A percentile compares a stretch with the other conserved stretches of the same genome.
phyloP scores from a whole-genome alignment of 192 early-diverging fungal species.

The Linnemannia zychae region DNA sequence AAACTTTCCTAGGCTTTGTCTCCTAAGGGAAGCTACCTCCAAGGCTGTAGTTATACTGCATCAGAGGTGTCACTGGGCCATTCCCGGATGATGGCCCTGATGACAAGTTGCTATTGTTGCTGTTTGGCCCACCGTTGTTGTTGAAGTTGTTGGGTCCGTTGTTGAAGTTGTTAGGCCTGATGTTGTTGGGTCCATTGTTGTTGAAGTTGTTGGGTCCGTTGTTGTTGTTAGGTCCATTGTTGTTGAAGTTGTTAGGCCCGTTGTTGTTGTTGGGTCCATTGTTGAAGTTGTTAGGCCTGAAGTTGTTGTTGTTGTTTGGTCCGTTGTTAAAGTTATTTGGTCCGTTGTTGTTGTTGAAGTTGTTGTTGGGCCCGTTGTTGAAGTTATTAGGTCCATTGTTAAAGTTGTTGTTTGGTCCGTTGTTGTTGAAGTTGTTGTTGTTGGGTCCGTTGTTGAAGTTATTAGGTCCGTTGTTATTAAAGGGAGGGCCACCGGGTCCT shows the following conservation, averaged over 20 bases:
- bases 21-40: constrained; percentile 38
- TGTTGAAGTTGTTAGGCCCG: neutral
- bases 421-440: constrained; percentile 16
- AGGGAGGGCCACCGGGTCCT: constrained; percentile 21
- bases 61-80: constrained; percentile 39
- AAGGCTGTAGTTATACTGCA: constrained; percentile 48
- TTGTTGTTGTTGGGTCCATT: constrained; percentile 34
- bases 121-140: constrained; percentile 9
- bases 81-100: constrained; percentile 7
- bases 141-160: constrained; percentile 2
- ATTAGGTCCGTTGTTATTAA: neutral
- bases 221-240: constrained; percentile 13
- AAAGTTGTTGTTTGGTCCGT: constrained; percentile 12
- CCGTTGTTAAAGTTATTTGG: constrained; percentile 10
- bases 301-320: constrained; percentile 29
- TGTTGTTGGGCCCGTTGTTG: too few relatives aligned
- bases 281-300: neutral
- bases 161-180: constrained; percentile 13
- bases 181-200: constrained; percentile 17
- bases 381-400: constrained; percentile 13
- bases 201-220: constrained; percentile 14
- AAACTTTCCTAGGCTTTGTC: neutral
- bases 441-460: constrained; percentile 2
- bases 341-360: constrained; percentile 7
- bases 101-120: constrained; percentile 2